Evolutionary conservation across 2,329 filamentous ascomycete species (phyloP), one percentile per base, ranked within the genome.

Genomic region (Hypocreales sp.): DNA sequence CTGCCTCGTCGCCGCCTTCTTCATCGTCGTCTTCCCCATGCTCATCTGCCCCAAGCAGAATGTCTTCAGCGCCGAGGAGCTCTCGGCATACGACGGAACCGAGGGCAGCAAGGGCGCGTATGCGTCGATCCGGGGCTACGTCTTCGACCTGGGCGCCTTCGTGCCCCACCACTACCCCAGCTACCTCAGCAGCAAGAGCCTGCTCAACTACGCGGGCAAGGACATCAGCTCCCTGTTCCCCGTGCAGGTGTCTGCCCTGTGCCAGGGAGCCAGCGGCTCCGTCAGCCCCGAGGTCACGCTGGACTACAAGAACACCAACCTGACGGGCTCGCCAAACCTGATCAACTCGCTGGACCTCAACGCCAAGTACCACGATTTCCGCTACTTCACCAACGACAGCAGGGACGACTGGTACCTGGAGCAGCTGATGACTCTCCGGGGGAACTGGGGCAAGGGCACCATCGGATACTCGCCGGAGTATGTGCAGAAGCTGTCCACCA

Each of bases 191-290:
- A 38, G 36, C 19, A 72, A 72, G 35, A 55, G 63, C 7, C 54
- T 95, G 25, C 60, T 78, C 36, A 77, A 79, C 40, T 98, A 95
- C 41, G 86, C 79, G 25, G 90, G 90, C 28, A 57, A 72, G 23
- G 92, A 98, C 44, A 76, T 86, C n/a, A 92, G 81, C 14, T 61
- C 68, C 21, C 64, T 98, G 8, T 98, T 98, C 57, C 90, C 92
- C 0, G 66, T 98, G 1, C 90, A 98, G 49, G 87, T 98, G 11
- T 92, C 79, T 5, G 84, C 87, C 23, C 65, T 98, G 20, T 98
- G 90, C 52, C 69, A 79, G 33, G 90, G 87, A 32, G 70, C 67
- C 18, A 63, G 74, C 37, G 80, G 78, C 14, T 46, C 43, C 2
- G 58, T 73, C 23, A 66, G 82, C 43, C 67, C 68, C 4, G 66